phyloP scores from a whole-genome alignment of 306 rosid genomes.

The Quercus cerris region DNA sequence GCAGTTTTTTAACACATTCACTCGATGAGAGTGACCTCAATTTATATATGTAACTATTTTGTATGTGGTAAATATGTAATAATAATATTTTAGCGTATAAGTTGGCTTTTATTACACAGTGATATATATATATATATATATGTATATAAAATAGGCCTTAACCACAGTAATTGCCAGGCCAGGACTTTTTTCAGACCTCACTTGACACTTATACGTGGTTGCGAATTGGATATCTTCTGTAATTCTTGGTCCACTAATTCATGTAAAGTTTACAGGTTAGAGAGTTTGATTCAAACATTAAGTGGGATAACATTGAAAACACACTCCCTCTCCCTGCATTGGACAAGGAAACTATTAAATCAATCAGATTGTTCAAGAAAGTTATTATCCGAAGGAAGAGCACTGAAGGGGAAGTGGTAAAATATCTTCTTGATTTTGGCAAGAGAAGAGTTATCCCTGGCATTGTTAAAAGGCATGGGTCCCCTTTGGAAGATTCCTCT shows the following conservation, averaged over 20 bases:
- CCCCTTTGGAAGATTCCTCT: constrained; percentile 57
- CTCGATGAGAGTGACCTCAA: background rate
- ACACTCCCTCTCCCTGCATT: constrained; percentile 55
- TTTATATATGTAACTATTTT: background rate
- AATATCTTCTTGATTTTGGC: constrained; percentile 95
- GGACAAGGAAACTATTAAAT: constrained; percentile 81
- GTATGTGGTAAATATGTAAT: background rate
- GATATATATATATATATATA: background rate
- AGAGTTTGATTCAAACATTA: constrained; percentile 81
- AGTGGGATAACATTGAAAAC: constrained; percentile 89
- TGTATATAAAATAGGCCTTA: background rate
- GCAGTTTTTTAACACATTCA: background rate
- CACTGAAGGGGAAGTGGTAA: constrained; percentile 53
- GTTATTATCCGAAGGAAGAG: constrained; percentile 86
- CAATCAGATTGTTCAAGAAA: constrained; percentile 85
- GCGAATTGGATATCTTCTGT: constrained; percentile 17
- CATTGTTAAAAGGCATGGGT: constrained; percentile 62
- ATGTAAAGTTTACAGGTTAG: constrained; percentile 65
- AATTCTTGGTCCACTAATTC: constrained; percentile 17
- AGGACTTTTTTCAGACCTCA: background rate
- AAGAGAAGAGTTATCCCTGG: constrained; percentile 88
- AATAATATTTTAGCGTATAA: background rate
- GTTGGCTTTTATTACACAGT: background rate
- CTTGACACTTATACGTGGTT: background rate
- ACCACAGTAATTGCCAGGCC: constrained; percentile 9